Base-by-base conservation (phyloP, 306 rosid species). In the Citrullus mucosospermus region DNA sequence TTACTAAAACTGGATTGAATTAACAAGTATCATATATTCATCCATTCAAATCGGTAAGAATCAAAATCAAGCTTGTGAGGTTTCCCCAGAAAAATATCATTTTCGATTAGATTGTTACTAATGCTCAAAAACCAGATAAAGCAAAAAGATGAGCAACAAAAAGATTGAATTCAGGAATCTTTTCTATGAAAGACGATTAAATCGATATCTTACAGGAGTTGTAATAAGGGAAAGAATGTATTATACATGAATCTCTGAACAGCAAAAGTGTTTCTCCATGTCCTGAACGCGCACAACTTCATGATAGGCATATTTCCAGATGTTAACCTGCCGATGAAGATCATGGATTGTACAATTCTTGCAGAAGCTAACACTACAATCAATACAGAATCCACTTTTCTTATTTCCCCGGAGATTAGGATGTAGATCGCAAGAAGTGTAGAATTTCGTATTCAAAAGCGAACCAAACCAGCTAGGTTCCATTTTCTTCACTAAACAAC, bases 251-350 rank as follows among this genome's bases (percentile, higher is more conserved):
- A 95, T 91, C 85, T 85, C 86, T 18, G 93, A 85, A 88, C 97
- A 92, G 83, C 93, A 88, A 36, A 91, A 20, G 5, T 81, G 82
- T 80, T 92, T 88, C 83, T 92, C 90, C 75, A 91, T 78, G 36
- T 92, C 97, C 0, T 88, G 87, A 81, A 87, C 89, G 72, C 97
- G 97, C 72, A 92, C 86, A 12, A 95, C 98, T 81, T 95, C 94
- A 57, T 87, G 93, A 79, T 88, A 92, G 34, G 91, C 91, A 69
- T 95, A 95, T 70, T 88, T 87, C 90, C 89, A 92, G 78, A 95
- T 91, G 85, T 91, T 96, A 78, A 95, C 84, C 68, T 85, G 84
- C 76, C 88, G 85, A 81, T 95, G 98, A 28, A 75, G 89, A 76
- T 86, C 79, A 85, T 92, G 98, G 81, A 87, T 83, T 58, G 80